phyloP scores from a whole-genome alignment of 805 yeast species.

The Zygoascus ofunaensis region DNA sequence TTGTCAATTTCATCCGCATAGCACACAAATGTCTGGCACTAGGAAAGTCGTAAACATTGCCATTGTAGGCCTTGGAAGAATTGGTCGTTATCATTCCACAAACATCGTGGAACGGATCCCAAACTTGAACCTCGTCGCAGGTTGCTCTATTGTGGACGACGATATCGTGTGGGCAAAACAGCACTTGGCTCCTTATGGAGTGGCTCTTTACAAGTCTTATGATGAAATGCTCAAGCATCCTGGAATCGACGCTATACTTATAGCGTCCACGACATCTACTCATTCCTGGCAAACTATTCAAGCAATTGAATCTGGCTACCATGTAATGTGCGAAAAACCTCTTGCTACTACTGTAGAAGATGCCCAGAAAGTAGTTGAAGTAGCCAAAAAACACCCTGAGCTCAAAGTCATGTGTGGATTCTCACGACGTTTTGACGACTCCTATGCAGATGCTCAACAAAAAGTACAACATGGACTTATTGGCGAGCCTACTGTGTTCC shows the following conservation, averaged over 20 bases:
- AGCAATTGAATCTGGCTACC: conserved; percentile 14
- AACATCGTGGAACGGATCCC: conserved; percentile 8
- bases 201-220: conserved; percentile 11
- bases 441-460: conserved; percentile 14
- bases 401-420: conserved; percentile 19
- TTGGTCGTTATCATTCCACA: conserved; percentile 12
- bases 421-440: conserved; percentile 15
- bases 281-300: conserved; percentile 13
- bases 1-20: too few relatives aligned
- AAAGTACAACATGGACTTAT: conserved; percentile 14
- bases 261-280: conserved; percentile 13
- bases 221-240: conserved; percentile 11
- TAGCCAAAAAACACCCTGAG: conserved; percentile 12
- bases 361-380: conserved; percentile 10
- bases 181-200: conserved; percentile 12
- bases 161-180: conserved; percentile 15
- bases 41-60: conserved; percentile 16
- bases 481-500: conserved; percentile 14
- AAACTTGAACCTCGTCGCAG: conserved; percentile 17
- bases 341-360: conserved; percentile 6
- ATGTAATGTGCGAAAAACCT: conserved; percentile 19
- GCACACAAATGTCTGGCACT: conserved; percentile 1
- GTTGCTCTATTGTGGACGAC: conserved; percentile 13
- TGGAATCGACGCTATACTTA: conserved; percentile 14
- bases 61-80: conserved; percentile 13